Base-by-base conservation (phyloP, 78 protist species). In the Tieghemostelium lacteum region DNA sequence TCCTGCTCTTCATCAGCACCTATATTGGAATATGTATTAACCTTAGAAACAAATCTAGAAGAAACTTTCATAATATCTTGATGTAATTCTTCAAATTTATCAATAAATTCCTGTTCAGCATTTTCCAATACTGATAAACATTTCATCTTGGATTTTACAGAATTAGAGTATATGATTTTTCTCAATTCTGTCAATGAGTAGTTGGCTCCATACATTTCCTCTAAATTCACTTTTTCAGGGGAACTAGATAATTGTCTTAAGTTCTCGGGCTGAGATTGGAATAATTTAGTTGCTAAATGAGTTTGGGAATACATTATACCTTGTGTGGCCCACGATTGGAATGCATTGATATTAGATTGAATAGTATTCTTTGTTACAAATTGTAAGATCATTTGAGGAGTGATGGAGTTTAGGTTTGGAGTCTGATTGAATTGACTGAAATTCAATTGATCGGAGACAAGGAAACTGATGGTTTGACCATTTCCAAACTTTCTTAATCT, bases 401-500 rank as follows among this genome's bases (percentile, higher is more conserved):
- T 22, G 7, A 3, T 64, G 1, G 12, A 20, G 4, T 19, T 4
- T 14, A 36, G 8, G 4, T 39, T 39, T 45, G 52, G 10, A 45
- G n/a, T 45, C 10, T 45, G 52, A 3, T 4, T 28, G 5, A 4
- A 36, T 20, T 19, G 7, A 2, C 16, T 36, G 28, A 20, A n/a
- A n/a, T n/a, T n/a, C n/a, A 64, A 37, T 8, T 64, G 52, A 7
- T 64, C 50, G 31, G 72, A 37, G 2, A 36, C 50, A 22, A 64
- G 3, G n/a, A 64, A 64, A 5, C 42, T 36, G 20, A 64, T 37
- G 3, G 72, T 64, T 37, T 72, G 77, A 45, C 64, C 64, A 10
- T 45, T 6, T 31, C 63, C 77, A 72, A 72, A 49, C 26, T 72
- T 72, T 42, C 77, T 36, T 58, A 72, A 14, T 72, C 77, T 72